Percentiles rank a stretch among this genome's conserved stretches.
Evolutionary conservation across 371 early-diverging fungal genomes (phyloP).

Genomic region (Capillidium rhysosporum): DNA sequence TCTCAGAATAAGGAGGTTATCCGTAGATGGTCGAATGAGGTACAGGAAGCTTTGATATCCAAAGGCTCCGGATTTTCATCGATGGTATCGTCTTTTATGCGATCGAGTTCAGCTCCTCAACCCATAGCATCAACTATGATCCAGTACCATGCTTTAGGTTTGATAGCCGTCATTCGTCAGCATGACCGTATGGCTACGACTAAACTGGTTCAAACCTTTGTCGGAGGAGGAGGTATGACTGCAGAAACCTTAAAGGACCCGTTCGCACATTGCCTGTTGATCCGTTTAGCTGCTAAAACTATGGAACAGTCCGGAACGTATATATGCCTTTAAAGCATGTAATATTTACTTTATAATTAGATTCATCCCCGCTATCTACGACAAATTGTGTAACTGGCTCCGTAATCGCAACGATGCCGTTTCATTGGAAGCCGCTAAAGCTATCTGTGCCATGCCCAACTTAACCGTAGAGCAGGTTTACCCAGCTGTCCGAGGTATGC

Average conservation of each 20-base stretch:
- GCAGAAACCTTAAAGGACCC: conserved; percentile 51
- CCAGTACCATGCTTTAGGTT: conserved; percentile 94
- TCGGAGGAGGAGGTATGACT: conserved; percentile 29
- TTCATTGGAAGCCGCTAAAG: conserved; percentile 91
- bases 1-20: conserved; percentile 27
- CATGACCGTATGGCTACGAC: conserved; percentile 95
- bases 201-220: conserved; percentile 80
- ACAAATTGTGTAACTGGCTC: conserved; percentile 73
- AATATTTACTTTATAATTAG: not conserved
- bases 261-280: conserved; percentile 77
- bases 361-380: conserved; percentile 1
- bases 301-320: conserved; percentile 75
- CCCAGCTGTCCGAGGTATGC: conserved; percentile 65
- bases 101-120: conserved; percentile 19
- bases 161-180: conserved; percentile 82
- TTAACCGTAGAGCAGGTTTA: conserved; percentile 68
- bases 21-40: conserved; percentile 24
- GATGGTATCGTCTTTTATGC: conserved; percentile 18
- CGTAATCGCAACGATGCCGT: conserved; percentile 94
- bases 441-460: conserved; percentile 74
- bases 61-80: conserved; percentile 36
- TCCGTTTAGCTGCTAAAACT: conserved; percentile 80
- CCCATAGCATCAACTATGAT: conserved; percentile 48
- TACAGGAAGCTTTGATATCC: conserved; percentile 33
- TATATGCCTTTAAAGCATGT: not conserved